Conservation (phyloP, 2,329 filamentous ascomycete species). For the Fusarium coffeatum region DNA sequence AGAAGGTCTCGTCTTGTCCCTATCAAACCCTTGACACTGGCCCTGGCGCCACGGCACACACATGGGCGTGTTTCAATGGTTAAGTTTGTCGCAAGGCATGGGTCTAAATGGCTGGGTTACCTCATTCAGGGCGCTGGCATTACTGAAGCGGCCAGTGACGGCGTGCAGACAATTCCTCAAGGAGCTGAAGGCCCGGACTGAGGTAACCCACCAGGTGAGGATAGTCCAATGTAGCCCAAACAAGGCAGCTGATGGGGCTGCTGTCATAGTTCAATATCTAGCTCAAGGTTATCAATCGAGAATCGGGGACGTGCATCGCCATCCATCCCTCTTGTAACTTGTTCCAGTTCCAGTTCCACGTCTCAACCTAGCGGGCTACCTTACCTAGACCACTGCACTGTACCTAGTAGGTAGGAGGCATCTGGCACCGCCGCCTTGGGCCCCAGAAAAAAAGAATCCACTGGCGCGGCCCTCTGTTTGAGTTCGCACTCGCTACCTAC, state of each 20-base stretch:
- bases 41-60: slow-evolving; percentile 30
- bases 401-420: slow-evolving; percentile 10
- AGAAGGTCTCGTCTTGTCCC: slow-evolving; percentile 5
- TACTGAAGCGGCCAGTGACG: slow-evolving; percentile 19
- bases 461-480: slow-evolving; percentile 22
- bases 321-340: slow-evolving; percentile 16
- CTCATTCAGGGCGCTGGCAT: slow-evolving; percentile 29
- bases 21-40: slow-evolving; percentile 17
- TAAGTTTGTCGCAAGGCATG: slow-evolving; percentile 1
- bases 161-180: slow-evolving; percentile 16
- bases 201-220: slow-evolving; percentile 14
- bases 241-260: slow-evolving; percentile 28
- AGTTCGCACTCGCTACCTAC: slow-evolving; percentile 25
- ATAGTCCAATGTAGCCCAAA: slow-evolving; percentile 12
- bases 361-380: background rate
- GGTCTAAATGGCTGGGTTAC: slow-evolving; percentile 22
- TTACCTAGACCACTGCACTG: background rate
- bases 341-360: slow-evolving; percentile 16
- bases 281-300: slow-evolving; percentile 38
- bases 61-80: slow-evolving; percentile 35
- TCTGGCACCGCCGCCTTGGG: slow-evolving; percentile 28
- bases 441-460: slow-evolving; percentile 38
- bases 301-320: slow-evolving; percentile 34
- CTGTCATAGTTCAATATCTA: slow-evolving; percentile 29
- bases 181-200: slow-evolving; percentile 35